phyloP scores from a whole-genome alignment of 306 rosid species.

The Senna tora region DNA sequence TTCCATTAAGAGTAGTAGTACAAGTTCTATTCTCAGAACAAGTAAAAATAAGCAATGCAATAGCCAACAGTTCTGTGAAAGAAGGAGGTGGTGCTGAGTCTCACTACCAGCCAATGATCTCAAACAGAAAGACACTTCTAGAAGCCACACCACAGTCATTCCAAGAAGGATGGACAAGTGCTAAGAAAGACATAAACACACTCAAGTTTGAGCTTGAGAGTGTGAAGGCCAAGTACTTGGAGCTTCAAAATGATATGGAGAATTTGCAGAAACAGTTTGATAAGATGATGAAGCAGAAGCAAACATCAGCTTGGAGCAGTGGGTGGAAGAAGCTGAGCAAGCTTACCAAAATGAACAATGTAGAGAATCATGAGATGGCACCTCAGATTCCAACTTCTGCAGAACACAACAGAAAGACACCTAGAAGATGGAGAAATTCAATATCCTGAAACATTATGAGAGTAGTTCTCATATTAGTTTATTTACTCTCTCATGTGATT shows the following conservation, averaged over 20 bases:
- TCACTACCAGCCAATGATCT: conserved; percentile 63
- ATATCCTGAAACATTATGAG: conserved; percentile 57
- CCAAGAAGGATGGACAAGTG: conserved; percentile 96
- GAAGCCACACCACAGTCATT: conserved; percentile 96
- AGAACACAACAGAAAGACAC: conserved; percentile 65
- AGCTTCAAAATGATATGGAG: conserved; percentile 86
- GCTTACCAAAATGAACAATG: conserved; percentile 58
- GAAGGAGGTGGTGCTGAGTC: conserved; percentile 55
- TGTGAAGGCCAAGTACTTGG: conserved; percentile 79
- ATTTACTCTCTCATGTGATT: too few relatives aligned
- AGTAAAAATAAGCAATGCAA: conserved; percentile 84
- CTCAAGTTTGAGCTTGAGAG: conserved; percentile 91
- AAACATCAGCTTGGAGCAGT: conserved; percentile 84
- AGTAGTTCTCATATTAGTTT: not conserved
- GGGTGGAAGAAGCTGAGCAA: conserved; percentile 98
- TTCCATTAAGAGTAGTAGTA: conserved; percentile 90
- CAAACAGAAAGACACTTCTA: conserved; percentile 77
- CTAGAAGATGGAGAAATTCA: conserved; percentile 96
- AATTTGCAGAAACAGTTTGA: conserved; percentile 90
- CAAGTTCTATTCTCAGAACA: conserved; percentile 97
- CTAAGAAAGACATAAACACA: conserved; percentile 92
- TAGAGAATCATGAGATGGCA: conserved; percentile 61
- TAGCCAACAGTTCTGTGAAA: conserved; percentile 69
- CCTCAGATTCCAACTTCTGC: conserved; percentile 43
- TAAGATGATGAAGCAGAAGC: conserved; percentile 81